These are phyloP conservation scores for Nicotiana paniculata DNA, from an alignment of 257 asterid genomes.

Conservation along the genomic window DNA sequence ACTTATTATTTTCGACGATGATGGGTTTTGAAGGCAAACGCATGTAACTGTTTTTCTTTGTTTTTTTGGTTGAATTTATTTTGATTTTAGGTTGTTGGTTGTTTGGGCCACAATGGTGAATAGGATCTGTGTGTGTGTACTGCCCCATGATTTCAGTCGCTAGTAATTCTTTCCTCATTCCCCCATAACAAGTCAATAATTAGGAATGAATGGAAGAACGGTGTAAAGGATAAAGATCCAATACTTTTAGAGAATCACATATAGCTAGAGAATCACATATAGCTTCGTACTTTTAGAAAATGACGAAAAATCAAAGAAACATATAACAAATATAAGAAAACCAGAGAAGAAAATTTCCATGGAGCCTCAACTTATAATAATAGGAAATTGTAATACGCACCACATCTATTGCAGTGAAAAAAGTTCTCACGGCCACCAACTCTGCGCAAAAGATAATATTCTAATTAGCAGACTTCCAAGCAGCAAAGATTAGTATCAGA, in stretches of 20 bases:
- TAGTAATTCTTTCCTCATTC: background rate
- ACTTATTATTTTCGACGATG: too few species aligned
- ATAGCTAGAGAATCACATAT: background rate
- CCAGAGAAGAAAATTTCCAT: background rate
- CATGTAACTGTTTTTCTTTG: too few species aligned
- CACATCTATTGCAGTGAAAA: slow-evolving; percentile 91
- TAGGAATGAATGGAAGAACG: background rate
- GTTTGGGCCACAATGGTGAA: too few species aligned
- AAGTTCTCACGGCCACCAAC: slow-evolving; percentile 82
- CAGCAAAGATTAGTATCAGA: too few species aligned
- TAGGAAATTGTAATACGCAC: slow-evolving; percentile 30
- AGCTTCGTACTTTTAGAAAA: background rate
- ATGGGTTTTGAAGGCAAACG: too few species aligned
- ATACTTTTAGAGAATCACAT: background rate
- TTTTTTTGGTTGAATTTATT: too few species aligned
- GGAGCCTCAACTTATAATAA: background rate
- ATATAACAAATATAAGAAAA: background rate
- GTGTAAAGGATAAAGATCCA: background rate
- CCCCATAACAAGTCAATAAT: background rate
- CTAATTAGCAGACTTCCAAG: background rate
- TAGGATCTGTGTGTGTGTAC: background rate
- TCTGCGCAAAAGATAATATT: slow-evolving; percentile 25
- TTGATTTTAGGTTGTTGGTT: too few species aligned
- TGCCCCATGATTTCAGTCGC: background rate
- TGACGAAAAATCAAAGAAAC: background rate